Conservation (phyloP, 2,329 filamentous ascomycete genomes). For the Talaromyces sp. region DNA sequence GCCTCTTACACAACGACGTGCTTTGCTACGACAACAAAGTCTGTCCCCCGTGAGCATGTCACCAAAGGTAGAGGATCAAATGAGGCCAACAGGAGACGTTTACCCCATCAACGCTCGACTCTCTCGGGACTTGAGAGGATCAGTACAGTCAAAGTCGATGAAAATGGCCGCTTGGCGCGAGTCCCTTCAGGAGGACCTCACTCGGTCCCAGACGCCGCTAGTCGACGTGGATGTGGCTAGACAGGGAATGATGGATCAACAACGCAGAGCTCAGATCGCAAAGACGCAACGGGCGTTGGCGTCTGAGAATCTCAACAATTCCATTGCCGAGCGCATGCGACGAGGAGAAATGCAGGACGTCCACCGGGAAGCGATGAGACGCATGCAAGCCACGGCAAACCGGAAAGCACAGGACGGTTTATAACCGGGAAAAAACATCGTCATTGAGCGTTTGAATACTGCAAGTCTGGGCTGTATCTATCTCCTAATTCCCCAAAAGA, state of each 20-base stretch:
- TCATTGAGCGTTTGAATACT: background rate
- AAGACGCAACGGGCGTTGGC: constrained; percentile 55
- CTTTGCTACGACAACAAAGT: constrained; percentile 54
- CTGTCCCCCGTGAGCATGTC: constrained; percentile 19
- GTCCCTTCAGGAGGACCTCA: constrained; percentile 59
- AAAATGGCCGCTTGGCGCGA: constrained; percentile 64
- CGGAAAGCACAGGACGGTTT: constrained; percentile 2
- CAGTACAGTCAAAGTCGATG: constrained; percentile 37
- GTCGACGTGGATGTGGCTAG: constrained; percentile 33
- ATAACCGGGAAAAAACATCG: background rate
- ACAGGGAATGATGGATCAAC: constrained; percentile 54
- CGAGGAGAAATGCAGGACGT: constrained; percentile 67
- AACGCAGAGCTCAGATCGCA: constrained; percentile 53
- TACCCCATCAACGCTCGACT: constrained; percentile 42
- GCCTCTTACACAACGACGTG: constrained; percentile 62
- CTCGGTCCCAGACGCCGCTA: constrained; percentile 26
- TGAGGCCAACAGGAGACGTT: constrained; percentile 21
- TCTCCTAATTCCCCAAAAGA: background rate
- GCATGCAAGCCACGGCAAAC: constrained; percentile 64
- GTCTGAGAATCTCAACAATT: constrained; percentile 55
- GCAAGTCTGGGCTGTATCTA: background rate
- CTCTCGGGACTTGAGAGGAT: constrained; percentile 12
- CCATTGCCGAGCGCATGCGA: constrained; percentile 71
- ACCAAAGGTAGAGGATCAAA: constrained; percentile 9
- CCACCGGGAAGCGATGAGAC: constrained; percentile 73